phyloP scores from a whole-genome alignment of 1,284 basidiomycete species.

The Athelia sp. region DNA sequence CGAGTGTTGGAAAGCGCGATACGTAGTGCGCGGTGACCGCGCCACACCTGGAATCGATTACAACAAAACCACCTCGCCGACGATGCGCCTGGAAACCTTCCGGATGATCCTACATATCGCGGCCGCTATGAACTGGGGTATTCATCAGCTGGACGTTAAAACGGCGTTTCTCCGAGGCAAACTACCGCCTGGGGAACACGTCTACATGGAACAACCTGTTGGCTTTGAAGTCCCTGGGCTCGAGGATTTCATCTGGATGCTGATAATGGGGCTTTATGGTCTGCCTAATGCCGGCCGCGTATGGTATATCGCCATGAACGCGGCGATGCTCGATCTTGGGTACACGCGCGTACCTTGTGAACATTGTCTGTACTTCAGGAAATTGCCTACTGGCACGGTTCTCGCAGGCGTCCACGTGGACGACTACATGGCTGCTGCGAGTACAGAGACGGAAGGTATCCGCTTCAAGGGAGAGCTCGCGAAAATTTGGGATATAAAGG shows the following conservation, averaged over 20 bases:
- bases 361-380: conserved; percentile 28
- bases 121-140: conserved; percentile 27
- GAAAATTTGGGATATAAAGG: conserved; percentile 24
- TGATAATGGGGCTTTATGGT: conserved; percentile 34
- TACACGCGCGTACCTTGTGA: conserved; percentile 20
- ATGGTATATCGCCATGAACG: conserved; percentile 33
- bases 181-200: conserved; percentile 27
- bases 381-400: conserved; percentile 12
- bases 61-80: conserved; percentile 36
- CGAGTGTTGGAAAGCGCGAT: conserved; percentile 27
- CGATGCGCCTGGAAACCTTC: conserved; percentile 29
- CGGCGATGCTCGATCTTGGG: conserved; percentile 20
- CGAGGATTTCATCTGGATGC: conserved; percentile 23
- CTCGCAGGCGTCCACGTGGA: conserved; percentile 29
- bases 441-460: conserved; percentile 10
- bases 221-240: conserved; percentile 24
- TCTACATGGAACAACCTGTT: conserved; percentile 34
- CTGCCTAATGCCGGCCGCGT: conserved; percentile 31
- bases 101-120: conserved; percentile 31
- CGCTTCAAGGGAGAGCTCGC: conserved; percentile 23
- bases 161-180: conserved; percentile 39
- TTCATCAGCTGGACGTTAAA: conserved; percentile 40
- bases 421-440: conserved; percentile 26
- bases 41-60: conserved; percentile 37
- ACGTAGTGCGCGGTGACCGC: conserved; percentile 34